Conservation (phyloP, 345 rosid genomes). For the Eucalyptus erythrocorys region DNA sequence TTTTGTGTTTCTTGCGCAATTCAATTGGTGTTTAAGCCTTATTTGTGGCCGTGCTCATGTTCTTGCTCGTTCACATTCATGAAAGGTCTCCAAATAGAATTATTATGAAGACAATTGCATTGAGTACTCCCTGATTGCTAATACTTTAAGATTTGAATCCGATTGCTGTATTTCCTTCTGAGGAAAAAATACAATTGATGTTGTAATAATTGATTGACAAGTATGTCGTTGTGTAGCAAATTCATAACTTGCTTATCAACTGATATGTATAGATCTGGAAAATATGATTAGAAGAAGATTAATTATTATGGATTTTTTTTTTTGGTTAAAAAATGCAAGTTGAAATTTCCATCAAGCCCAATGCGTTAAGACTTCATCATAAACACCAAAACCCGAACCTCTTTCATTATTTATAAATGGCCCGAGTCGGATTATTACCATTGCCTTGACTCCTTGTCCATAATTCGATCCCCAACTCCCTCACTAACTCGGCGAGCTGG, state of each 20-base stretch:
- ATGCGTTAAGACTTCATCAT: background rate
- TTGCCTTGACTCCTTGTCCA: background rate
- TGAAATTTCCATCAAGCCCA: background rate
- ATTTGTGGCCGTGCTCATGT: background rate
- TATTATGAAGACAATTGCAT: no score
- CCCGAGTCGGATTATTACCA: background rate
- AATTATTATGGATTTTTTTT: background rate
- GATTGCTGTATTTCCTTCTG: background rate
- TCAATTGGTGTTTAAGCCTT: background rate
- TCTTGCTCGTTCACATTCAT: background rate
- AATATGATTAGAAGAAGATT: background rate
- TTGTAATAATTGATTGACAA: background rate
- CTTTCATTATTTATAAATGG: background rate
- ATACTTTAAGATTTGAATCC: background rate
- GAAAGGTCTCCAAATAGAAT: background rate
- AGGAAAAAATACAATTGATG: background rate
- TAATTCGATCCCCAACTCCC: background rate
- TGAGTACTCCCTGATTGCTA: background rate
- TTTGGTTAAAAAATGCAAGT: background rate
- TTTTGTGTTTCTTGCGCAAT: background rate
- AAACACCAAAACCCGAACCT: background rate
- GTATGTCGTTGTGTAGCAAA: background rate
- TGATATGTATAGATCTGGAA: background rate
- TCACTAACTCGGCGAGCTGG: background rate
- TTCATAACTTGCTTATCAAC: background rate